Evolutionary conservation across 805 yeast genomes (phyloP), one percentile per base, ranked within the genome.

Genomic region (Candida loeiensis): DNA sequence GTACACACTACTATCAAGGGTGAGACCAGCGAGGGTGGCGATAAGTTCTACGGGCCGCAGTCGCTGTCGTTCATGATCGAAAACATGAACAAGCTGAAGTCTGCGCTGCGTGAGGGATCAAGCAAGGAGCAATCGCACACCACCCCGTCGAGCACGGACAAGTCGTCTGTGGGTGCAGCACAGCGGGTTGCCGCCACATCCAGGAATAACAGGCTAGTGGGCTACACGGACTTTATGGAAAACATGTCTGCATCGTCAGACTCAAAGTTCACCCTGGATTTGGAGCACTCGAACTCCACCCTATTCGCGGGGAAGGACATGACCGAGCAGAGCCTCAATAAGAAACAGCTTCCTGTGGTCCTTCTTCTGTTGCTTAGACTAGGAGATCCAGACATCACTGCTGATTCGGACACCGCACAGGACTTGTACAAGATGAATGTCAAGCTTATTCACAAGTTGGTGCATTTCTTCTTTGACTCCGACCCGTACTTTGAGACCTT

Each of bases 31-130:
- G 71, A 66, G 45, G 39, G 48, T 13, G 72, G 71, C 24, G 64
- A 62, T 21, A 71, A 71, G 41, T 75, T 69, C 46, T 75, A 72
- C 48, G 79, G 79, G 0, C 79, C 80, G 1, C 73, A 66, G 43
- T 71, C 76, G n/a, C 63, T 73, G 5, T 55, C 59, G 29, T 73
- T 59, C 48, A 74, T 74, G 79, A 37, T 37, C 16, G 36, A 37
- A n/a, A 37, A 27, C 13, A 13, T 37, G 30, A 37, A 21, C 18
- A 24, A 29, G 6, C 31, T 18, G 19, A 30, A 37, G 22, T 16
- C 21, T 4, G 6, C 16, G 21, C 21, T 17, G 20, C 13, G 21
- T 11, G 33, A 30, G 24, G 6, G 8, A 7, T 21, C 24, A 6
- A 21, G 9, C 8, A 21, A 21, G 8, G 24, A 21, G 24, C n/a